A percentile compares a stretch with the other conserved stretches of the same genome.
phyloP scores from a whole-genome alignment of 257 asterid genomes.

The Rauvolfia tetraphylla region DNA sequence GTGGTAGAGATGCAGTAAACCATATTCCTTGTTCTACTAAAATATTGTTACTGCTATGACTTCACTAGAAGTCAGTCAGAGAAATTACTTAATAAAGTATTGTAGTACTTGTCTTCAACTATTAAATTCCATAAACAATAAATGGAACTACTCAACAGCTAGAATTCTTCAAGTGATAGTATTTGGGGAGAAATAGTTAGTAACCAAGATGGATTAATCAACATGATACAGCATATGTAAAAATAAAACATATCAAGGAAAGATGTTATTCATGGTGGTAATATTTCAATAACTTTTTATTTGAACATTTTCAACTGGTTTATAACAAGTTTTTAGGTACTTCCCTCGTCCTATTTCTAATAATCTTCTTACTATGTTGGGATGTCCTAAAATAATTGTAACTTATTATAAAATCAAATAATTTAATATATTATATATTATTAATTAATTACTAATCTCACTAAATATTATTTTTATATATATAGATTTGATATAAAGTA shows the following conservation, averaged over 20 bases:
- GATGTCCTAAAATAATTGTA: no score
- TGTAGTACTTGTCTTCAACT: not conserved
- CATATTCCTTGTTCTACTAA: not conserved
- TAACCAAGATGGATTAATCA: not conserved
- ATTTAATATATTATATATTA: no score
- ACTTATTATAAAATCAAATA: no score
- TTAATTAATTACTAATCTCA: no score
- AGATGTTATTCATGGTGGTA: no score
- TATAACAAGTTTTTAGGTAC: not conserved
- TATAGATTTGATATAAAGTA: no score
- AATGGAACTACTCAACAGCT: not conserved
- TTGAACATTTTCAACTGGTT: not conserved
- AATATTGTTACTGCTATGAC: not conserved
- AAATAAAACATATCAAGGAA: not conserved
- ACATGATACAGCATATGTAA: not conserved
- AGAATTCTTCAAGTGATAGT: not conserved
- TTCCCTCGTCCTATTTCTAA: no score
- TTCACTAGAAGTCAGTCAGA: not conserved
- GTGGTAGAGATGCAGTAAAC: not conserved
- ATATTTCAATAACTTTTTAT: not conserved
- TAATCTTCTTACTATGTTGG: no score
- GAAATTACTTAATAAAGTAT: not conserved
- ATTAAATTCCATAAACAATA: not conserved
- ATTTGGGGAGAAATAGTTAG: not conserved
- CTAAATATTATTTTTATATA: no score